Conservation (phyloP, 257 asterid genomes). For the Solanum paucissectum region DNA sequence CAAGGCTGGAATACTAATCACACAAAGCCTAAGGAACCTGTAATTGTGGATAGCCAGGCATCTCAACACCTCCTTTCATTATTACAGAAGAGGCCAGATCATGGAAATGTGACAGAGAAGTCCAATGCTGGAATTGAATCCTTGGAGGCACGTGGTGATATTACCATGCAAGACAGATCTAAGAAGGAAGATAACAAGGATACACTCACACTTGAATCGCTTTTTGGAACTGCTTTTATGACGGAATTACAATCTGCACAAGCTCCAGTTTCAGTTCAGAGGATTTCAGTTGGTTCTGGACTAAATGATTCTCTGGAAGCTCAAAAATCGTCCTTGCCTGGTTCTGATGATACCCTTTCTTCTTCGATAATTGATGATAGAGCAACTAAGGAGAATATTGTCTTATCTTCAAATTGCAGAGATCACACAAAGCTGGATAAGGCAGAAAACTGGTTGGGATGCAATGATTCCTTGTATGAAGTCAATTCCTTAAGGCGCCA, state of each 20-base stretch:
- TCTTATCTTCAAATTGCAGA: constrained; percentile 23
- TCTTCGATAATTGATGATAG: constrained; percentile 22
- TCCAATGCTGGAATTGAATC: constrained; percentile 15
- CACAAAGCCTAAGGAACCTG: constrained; percentile 25
- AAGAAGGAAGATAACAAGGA: constrained; percentile 37
- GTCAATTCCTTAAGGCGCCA: constrained; percentile 23
- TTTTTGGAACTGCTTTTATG: constrained; percentile 90
- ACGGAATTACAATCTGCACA: constrained; percentile 65
- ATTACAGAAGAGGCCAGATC: constrained; percentile 50
- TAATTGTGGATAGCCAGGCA: constrained; percentile 41
- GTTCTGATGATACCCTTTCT: constrained; percentile 20
- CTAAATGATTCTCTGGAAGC: constrained; percentile 23
- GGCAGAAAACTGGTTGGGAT: constrained; percentile 45
- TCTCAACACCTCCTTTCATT: constrained; percentile 75
- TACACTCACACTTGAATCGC: constrained; percentile 62
- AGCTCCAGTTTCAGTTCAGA: constrained; percentile 77
- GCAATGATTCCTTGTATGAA: constrained; percentile 28
- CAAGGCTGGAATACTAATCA: constrained; percentile 18
- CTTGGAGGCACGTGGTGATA: constrained; percentile 15
- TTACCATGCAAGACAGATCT: constrained; percentile 14
- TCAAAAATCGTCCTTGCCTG: constrained; percentile 27
- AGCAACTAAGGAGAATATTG: constrained; percentile 18
- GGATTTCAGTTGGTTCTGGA: constrained; percentile 38
- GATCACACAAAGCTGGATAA: constrained; percentile 30
- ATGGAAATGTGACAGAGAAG: constrained; percentile 4